Conservation (phyloP, 257 asterid species). For the Datura wrightii region DNA sequence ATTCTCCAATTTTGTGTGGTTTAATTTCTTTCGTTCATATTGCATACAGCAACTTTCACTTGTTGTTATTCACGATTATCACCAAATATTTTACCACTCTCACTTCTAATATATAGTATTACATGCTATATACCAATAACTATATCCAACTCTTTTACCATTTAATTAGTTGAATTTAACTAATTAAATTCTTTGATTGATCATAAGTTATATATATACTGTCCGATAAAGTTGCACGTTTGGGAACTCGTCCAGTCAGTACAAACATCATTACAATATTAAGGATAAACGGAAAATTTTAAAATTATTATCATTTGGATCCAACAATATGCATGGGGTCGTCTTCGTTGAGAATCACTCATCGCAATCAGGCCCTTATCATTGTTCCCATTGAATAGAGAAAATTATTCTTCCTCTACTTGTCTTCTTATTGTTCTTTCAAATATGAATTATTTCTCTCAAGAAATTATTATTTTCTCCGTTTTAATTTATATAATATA, state of each 20-base stretch:
- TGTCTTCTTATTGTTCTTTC: background rate
- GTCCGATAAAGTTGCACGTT: background rate
- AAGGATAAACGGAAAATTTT: too few relatives aligned
- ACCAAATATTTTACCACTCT: background rate
- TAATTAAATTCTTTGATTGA: background rate
- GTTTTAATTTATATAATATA: too few relatives aligned
- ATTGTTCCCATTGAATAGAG: constrained; percentile 8
- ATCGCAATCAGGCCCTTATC: background rate
- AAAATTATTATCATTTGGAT: background rate
- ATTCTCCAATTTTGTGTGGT: too few relatives aligned
- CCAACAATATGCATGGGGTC: constrained; percentile 17
- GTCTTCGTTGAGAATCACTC: constrained; percentile 8
- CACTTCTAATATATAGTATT: background rate
- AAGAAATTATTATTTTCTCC: background rate
- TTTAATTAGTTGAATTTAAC: background rate
- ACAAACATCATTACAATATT: background rate
- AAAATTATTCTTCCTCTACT: background rate
- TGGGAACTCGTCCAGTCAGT: background rate
- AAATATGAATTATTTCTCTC: background rate
- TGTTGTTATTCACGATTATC: background rate
- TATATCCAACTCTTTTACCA: background rate
- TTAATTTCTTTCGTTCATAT: background rate
- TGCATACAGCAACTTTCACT: background rate
- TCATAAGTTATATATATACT: background rate
- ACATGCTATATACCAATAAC: background rate